Base-by-base conservation (phyloP, 2,329 filamentous ascomycete species). In the Clonostachys rhizophaga region DNA sequence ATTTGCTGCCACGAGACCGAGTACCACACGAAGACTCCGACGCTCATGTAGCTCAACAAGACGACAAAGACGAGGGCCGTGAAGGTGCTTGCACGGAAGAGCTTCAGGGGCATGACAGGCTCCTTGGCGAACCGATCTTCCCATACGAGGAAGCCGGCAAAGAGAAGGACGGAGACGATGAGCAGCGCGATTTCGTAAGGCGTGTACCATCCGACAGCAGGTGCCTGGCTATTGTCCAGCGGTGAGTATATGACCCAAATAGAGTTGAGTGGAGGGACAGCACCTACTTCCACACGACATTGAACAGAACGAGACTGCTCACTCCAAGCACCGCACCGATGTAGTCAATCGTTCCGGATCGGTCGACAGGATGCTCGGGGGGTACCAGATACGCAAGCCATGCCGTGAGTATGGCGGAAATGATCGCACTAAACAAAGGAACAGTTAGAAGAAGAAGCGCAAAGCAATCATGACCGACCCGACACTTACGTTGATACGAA, bases 221-320 rank as follows among this genome's bases (percentile, higher is more conserved):
- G 72, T 5, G 73, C 72, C 64, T 62, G 59, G 13, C 56, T 60
- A 14, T 35, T 5, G 16, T 33, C 11, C 10, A 16, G 20, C 34
- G 12, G 72, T 66, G 24, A 30, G 44, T 46, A 50, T 45, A 16
- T 18, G 6, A n/a, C 13, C 5, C 40, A 13, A 34, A 4, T 6
- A n/a, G 6, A 41, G 18, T 6, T 11, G 10, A 46, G 3, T 30
- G 10, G 35, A 43, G 16, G 16, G 11, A 16, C 16, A 16, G 47
- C 41, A 58, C 64, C 60, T 52, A 75, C 73, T 76, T 78, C 68
- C 73, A 78, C 2, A 66, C 66, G 14, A 78, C 64, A 46, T 74
- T 77, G 48, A 76, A 76, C 0, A 76, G 52, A 2, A 75, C 56
- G 14, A 77, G 53, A 6, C 65, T 64, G 14, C 58, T 53, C 2